Evolutionary conservation across 2,329 filamentous ascomycete genomes (phyloP).

Genomic region (Hypoxylon sp.): DNA sequence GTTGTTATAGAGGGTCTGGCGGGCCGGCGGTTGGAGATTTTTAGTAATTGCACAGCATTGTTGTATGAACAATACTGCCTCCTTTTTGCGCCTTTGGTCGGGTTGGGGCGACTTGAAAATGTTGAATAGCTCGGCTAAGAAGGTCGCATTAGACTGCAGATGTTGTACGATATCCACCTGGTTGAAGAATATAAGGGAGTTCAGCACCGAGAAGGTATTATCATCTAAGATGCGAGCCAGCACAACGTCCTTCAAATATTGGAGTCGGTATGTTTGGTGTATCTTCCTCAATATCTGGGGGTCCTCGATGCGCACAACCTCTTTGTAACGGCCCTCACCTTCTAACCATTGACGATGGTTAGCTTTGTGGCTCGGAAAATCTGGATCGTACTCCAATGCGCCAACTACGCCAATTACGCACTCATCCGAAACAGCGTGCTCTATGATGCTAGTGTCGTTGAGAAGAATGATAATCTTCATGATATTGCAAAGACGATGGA

Average conservation of each 20-base stretch:
- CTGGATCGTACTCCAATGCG: constrained; percentile 96
- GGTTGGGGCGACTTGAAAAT: constrained; percentile 78
- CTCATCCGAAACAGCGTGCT: constrained; percentile 90
- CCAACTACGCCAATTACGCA: constrained; percentile 93
- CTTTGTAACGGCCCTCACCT: constrained; percentile 91
- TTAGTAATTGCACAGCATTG: constrained; percentile 96
- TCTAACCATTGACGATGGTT: constrained; percentile 95
- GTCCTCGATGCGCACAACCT: constrained; percentile 93
- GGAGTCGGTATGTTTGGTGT: constrained; percentile 93
- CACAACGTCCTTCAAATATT: constrained; percentile 98
- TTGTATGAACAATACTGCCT: constrained; percentile 95
- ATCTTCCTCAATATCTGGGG: constrained; percentile 87
- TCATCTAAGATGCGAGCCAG: constrained; percentile 96
- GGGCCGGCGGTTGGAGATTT: constrained; percentile 85
- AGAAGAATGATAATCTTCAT: constrained; percentile 96
- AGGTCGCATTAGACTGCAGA: constrained; percentile 82
- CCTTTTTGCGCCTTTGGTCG: constrained; percentile 82
- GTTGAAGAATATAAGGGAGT: constrained; percentile 98
- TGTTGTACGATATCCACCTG: constrained; percentile 98
- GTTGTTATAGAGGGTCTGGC: constrained; percentile 87
- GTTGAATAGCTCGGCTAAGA: constrained; percentile 86
- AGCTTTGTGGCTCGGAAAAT: constrained; percentile 97
- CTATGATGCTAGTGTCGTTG: constrained; percentile 95
- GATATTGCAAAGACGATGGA: constrained; percentile 95
- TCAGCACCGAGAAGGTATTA: constrained; percentile 96